Conservation (phyloP, 2,329 filamentous ascomycete genomes). For the Aureobasidium sp. region DNA sequence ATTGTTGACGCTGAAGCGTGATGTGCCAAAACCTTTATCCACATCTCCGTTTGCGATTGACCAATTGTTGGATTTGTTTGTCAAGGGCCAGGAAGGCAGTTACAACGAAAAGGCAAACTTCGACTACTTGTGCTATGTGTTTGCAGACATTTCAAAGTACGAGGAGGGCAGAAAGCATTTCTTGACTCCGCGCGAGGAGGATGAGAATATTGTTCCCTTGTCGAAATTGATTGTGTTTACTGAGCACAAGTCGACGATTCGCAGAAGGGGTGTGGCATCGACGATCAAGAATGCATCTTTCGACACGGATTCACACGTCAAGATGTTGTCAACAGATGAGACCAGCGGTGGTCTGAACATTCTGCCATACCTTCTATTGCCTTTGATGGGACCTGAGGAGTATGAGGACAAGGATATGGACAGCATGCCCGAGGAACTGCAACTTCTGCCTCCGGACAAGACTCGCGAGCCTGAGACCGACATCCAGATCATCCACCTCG, state of each 20-base stretch:
- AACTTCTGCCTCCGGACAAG: conserved; percentile 85
- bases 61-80: conserved; percentile 91
- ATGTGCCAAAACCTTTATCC: conserved; percentile 60
- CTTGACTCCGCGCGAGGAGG: conserved; percentile 58
- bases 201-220: conserved; percentile 70
- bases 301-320: conserved; percentile 63
- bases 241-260: conserved; percentile 74
- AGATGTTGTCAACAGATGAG: conserved; percentile 25
- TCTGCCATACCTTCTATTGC: conserved; percentile 80
- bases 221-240: conserved; percentile 93
- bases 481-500: conserved; percentile 80
- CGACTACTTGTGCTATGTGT: conserved; percentile 89
- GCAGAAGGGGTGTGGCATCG: conserved; percentile 88
- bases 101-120: conserved; percentile 83
- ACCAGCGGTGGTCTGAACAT: conserved; percentile 67
- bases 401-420: conserved; percentile 80
- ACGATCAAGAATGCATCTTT: conserved; percentile 94
- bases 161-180: conserved; percentile 55
- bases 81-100: conserved; percentile 74
- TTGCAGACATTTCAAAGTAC: conserved; percentile 80
- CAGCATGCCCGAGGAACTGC: conserved; percentile 81
- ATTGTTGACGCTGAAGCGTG: conserved; percentile 61
- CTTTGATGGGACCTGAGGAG: conserved; percentile 80
- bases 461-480: conserved; percentile 66
- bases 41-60: conserved; percentile 71